Evolutionary conservation across 140 eudicot species (phyloP).

Genomic region (Oenanthe javanica): DNA sequence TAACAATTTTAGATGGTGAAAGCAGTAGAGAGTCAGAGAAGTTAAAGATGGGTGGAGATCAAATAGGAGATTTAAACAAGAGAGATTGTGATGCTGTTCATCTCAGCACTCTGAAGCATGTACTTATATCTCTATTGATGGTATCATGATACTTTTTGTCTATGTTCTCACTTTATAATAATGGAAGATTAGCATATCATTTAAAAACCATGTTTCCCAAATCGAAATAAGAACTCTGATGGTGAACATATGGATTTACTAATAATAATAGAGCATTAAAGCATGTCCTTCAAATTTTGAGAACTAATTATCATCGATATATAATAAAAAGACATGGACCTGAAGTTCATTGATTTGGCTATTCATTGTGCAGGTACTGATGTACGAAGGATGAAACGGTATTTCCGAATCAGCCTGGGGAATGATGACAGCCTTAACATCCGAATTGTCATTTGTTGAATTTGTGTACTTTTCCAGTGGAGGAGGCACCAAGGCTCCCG

Average conservation of each 20-base stretch:
- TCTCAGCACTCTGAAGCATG: neutral
- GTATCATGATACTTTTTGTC: neutral
- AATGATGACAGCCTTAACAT: slow-evolving; percentile 39
- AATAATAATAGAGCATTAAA: neutral
- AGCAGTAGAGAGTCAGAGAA: neutral
- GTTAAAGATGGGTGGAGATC: neutral
- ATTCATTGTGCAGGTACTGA: slow-evolving; percentile 47
- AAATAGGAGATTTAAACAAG: neutral
- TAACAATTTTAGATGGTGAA: neutral
- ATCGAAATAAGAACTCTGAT: neutral
- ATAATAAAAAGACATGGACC: slow-evolving; percentile 31
- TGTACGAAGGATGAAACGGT: slow-evolving; percentile 31
- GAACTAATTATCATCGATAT: neutral
- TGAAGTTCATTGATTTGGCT: slow-evolving; percentile 73
- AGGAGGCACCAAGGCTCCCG: slow-evolving; percentile 42
- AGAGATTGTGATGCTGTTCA: neutral
- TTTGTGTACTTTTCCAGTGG: slow-evolving; percentile 68
- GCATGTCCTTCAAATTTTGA: neutral
- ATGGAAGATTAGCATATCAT: neutral
- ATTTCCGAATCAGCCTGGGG: slow-evolving; percentile 21
- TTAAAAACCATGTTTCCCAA: neutral
- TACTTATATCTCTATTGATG: neutral
- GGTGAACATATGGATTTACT: neutral
- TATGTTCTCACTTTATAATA: neutral
- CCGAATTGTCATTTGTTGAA: slow-evolving; percentile 43